Evolutionary conservation across 2,329 filamentous ascomycete genomes (phyloP).

Genomic region (Colletotrichum sp.): DNA sequence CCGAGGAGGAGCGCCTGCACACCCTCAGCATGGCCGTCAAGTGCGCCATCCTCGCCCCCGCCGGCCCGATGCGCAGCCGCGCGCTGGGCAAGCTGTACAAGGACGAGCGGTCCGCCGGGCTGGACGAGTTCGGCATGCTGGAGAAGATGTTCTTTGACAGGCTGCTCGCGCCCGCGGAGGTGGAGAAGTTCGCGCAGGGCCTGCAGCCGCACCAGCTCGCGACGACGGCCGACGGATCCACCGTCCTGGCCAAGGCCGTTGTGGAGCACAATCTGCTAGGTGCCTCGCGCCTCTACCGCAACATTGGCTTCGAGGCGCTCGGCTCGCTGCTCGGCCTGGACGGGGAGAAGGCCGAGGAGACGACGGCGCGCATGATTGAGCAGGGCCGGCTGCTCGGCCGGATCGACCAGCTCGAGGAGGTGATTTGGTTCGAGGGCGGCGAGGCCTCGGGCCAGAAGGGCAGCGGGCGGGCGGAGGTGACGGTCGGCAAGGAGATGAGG

Average conservation of each 20-base stretch:
- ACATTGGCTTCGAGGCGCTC: slow-evolving; percentile 78
- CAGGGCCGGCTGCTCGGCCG: slow-evolving; percentile 85
- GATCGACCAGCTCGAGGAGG: slow-evolving; percentile 91
- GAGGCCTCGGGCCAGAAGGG: slow-evolving; percentile 74
- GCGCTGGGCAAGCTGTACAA: slow-evolving; percentile 88
- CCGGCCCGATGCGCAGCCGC: slow-evolving; percentile 82
- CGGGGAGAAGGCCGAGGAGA: slow-evolving; percentile 83
- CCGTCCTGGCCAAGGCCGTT: slow-evolving; percentile 90
- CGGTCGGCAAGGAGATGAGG: slow-evolving; percentile 74
- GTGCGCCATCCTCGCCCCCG: slow-evolving; percentile 90
- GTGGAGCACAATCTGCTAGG: slow-evolving; percentile 95
- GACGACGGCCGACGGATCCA: slow-evolving; percentile 86
- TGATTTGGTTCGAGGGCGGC: slow-evolving; percentile 84
- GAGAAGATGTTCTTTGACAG: slow-evolving; percentile 98
- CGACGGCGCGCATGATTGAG: slow-evolving; percentile 94
- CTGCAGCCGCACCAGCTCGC: slow-evolving; percentile 90
- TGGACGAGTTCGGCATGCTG: slow-evolving; percentile 84
- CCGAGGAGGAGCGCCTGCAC: slow-evolving; percentile 83
- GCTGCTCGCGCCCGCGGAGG: slow-evolving; percentile 80
- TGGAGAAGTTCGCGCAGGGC: slow-evolving; percentile 81
- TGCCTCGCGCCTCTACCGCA: slow-evolving; percentile 79
- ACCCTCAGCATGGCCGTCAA: slow-evolving; percentile 88
- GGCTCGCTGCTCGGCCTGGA: slow-evolving; percentile 80
- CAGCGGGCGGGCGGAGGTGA: slow-evolving; percentile 67
- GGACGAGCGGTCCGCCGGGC: slow-evolving; percentile 79